phyloP scores from a whole-genome alignment of 148 eudicot species.

The Rhododendron griersonianum region DNA sequence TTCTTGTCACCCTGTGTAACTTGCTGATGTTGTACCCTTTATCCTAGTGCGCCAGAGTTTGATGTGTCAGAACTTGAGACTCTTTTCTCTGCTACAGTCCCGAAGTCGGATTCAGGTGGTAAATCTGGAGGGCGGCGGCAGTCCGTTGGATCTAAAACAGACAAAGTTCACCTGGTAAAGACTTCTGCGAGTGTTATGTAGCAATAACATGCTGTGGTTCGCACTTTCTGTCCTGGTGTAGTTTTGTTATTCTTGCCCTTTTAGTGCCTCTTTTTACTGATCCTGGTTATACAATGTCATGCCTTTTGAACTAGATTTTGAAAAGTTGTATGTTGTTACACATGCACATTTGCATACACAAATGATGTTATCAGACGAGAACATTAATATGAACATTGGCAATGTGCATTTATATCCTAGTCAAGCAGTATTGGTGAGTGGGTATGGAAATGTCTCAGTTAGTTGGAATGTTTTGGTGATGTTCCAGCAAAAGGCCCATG shows the following conservation, averaged over 20 bases:
- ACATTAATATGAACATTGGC: neutral
- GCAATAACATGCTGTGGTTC: neutral
- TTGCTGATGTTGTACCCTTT: slow-evolving; percentile 33
- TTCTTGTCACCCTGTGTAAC: neutral
- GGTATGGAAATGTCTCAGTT: neutral
- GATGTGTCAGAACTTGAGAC: slow-evolving; percentile 90
- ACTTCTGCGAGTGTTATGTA: neutral
- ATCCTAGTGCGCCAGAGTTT: slow-evolving; percentile 70
- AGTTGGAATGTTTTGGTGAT: neutral
- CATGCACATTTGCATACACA: neutral
- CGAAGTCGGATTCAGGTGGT: slow-evolving; percentile 60
- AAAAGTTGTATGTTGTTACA: neutral
- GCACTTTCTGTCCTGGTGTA: neutral
- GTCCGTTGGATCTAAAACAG: slow-evolving; percentile 80
- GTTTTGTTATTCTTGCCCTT: neutral
- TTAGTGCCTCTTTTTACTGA: neutral
- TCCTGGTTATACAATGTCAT: neutral
- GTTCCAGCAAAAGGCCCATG: neutral
- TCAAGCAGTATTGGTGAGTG: neutral
- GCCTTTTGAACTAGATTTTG: neutral
- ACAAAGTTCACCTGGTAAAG: slow-evolving; percentile 79
- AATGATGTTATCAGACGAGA: neutral
- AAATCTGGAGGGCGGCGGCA: slow-evolving; percentile 67
- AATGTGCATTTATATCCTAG: neutral
- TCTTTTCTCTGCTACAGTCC: slow-evolving; percentile 77